A percentile compares a stretch with the other conserved stretches of the same genome.
Evolutionary conservation across 2,329 filamentous ascomycete genomes (phyloP).

Genomic region (Akanthomyces lecanii): DNA sequence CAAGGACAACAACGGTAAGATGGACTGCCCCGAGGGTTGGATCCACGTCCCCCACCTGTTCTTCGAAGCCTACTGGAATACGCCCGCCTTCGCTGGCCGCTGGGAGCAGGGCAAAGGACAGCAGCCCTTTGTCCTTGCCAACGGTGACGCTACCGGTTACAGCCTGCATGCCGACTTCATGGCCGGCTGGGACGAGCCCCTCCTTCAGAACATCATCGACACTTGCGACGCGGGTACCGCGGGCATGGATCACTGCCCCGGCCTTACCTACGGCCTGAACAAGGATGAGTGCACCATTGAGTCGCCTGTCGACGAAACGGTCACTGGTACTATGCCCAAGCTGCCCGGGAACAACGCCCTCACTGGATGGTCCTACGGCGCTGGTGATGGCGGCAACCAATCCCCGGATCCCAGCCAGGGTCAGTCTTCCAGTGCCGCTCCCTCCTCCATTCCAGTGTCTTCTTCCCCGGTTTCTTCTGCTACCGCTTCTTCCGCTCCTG

Average conservation of each 20-base stretch:
- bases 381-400: neutral
- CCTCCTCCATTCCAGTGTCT: neutral
- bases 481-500: neutral
- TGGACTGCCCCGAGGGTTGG: conserved; percentile 52
- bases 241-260: conserved; percentile 60
- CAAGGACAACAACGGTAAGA: conserved; percentile 41
- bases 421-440: neutral
- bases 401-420: neutral
- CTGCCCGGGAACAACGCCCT: conserved; percentile 55
- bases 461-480: neutral
- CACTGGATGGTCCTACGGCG: conserved; percentile 47
- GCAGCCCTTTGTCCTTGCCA: conserved; percentile 64
- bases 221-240: conserved; percentile 56
- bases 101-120: conserved; percentile 51
- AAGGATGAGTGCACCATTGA: conserved; percentile 47
- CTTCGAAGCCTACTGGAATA: conserved; percentile 59
- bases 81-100: conserved; percentile 44
- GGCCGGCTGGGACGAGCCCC: conserved; percentile 64
- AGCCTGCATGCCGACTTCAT: conserved; percentile 69
- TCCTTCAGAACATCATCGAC: conserved; percentile 63
- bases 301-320: conserved; percentile 43
- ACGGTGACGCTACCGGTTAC: conserved; percentile 67
- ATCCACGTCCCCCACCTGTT: conserved; percentile 55
- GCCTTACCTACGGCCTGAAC: conserved; percentile 51
- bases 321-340: conserved; percentile 39